A percentile compares a stretch with the other conserved stretches of the same genome.
Conservation (phyloP, 1,284 basidiomycete species). For the Cutaneotrichosporon cavernicola region DNA sequence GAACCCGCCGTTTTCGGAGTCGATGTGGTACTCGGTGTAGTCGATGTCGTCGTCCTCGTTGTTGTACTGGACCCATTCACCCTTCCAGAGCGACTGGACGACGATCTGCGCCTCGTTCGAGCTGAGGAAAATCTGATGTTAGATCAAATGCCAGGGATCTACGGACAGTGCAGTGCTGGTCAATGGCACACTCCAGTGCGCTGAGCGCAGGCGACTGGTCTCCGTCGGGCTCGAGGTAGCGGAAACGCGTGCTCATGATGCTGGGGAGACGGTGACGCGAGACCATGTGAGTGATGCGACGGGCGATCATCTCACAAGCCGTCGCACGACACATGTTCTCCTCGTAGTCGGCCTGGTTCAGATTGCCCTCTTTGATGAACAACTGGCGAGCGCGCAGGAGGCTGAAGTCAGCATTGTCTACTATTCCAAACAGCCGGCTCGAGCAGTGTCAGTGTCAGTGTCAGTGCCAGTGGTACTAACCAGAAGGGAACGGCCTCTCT, state of each 20-base stretch:
- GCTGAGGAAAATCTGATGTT: slow-evolving; percentile 72
- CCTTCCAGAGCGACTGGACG: slow-evolving; percentile 66
- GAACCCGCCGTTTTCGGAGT: slow-evolving; percentile 56
- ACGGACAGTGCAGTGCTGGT: slow-evolving; percentile 60
- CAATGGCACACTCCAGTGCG: slow-evolving; percentile 77
- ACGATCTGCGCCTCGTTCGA: slow-evolving; percentile 79
- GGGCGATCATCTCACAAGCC: slow-evolving; percentile 84
- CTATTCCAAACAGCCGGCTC: neutral
- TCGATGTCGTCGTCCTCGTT: slow-evolving; percentile 59
- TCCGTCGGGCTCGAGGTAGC: slow-evolving; percentile 70
- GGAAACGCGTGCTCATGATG: slow-evolving; percentile 72
- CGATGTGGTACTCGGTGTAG: slow-evolving; percentile 50
- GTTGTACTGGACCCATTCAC: slow-evolving; percentile 74
- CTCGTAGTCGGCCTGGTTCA: slow-evolving; percentile 68
- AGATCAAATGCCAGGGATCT: neutral
- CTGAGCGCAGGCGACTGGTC: slow-evolving; percentile 71
- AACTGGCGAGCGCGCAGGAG: slow-evolving; percentile 74
- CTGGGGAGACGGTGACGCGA: slow-evolving; percentile 64
- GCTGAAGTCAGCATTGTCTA: slow-evolving; percentile 59
- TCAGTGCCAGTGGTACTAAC: slow-evolving; percentile 27
- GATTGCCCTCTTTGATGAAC: slow-evolving; percentile 61
- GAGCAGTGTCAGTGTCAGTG: slow-evolving; percentile 11
- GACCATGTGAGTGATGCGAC: slow-evolving; percentile 70
- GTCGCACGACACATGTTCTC: slow-evolving; percentile 79
- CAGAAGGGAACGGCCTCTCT: slow-evolving; percentile 64